phyloP scores from a whole-genome alignment of 768 basidiomycete genomes.

The Melanogaster broomeanus region DNA sequence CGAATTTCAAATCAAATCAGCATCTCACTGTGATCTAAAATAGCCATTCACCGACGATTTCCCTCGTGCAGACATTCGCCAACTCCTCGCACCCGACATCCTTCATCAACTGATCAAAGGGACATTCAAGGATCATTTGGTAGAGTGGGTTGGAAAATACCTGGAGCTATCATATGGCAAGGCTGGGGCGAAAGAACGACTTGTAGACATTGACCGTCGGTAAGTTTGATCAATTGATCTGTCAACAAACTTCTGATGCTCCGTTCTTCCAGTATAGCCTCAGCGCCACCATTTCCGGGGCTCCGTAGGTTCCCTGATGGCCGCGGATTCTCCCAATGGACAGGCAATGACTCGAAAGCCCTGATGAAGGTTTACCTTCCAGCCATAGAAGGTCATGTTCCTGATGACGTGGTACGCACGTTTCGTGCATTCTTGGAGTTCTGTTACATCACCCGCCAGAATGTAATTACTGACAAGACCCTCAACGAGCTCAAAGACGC shows the following conservation, averaged over 20 bases:
- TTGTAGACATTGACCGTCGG: slow-evolving; percentile 34
- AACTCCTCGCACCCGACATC: slow-evolving; percentile 27
- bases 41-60: slow-evolving; percentile 33
- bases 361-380: slow-evolving; percentile 15
- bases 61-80: slow-evolving; percentile 33
- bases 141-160: slow-evolving; percentile 32
- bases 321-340: slow-evolving; percentile 12
- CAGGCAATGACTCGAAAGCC: neutral
- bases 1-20: neutral
- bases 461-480: slow-evolving; percentile 16
- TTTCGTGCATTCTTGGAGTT: slow-evolving; percentile 29
- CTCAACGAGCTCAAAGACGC: slow-evolving; percentile 19
- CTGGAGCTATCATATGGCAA: slow-evolving; percentile 11
- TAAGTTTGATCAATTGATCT: slow-evolving; percentile 1
- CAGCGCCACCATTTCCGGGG: slow-evolving; percentile 16
- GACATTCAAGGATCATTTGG: slow-evolving; percentile 36
- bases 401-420: slow-evolving; percentile 14
- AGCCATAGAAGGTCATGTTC: slow-evolving; percentile 24
- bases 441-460: slow-evolving; percentile 30
- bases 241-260: neutral
- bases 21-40: neutral
- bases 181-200: slow-evolving; percentile 9
- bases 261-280: slow-evolving; percentile 16
- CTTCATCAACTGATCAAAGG: slow-evolving; percentile 36
- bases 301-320: slow-evolving; percentile 18